Percentiles rank a stretch among this genome's conserved stretches.
Conservation (phyloP, 2,329 filamentous ascomycete species). For the Colletotrichum salicis region DNA sequence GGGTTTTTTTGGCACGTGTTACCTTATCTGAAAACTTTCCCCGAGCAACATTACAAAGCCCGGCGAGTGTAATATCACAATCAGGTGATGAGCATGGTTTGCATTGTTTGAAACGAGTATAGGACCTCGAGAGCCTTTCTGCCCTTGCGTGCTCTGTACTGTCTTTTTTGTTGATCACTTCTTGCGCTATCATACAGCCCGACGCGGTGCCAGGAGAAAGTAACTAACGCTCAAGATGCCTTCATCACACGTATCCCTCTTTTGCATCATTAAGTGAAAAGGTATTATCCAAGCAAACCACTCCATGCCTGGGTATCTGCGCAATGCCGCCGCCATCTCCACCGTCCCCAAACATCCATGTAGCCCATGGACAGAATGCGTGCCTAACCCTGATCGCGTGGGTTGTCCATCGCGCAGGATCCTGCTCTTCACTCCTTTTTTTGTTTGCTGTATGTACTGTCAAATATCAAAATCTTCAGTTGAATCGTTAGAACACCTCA, state of each 20-base stretch:
- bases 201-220: constrained; percentile 6
- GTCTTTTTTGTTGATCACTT: constrained; percentile 2
- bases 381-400: neutral
- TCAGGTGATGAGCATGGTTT: neutral
- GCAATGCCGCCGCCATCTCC: constrained; percentile 1
- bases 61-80: neutral
- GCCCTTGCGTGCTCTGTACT: constrained; percentile 6
- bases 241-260: constrained; percentile 20
- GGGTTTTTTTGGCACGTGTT: constrained; percentile 10
- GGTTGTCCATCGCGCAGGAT: constrained; percentile 11
- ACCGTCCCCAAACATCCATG: neutral
- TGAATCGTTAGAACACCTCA: neutral
- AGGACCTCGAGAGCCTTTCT: constrained; percentile 1
- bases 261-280: constrained; percentile 26
- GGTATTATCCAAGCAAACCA: constrained; percentile 32
- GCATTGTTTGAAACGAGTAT: neutral
- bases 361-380: neutral
- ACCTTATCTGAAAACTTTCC: neutral
- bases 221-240: constrained; percentile 31
- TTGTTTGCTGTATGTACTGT: constrained; percentile 27
- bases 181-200: constrained; percentile 31
- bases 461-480: constrained; percentile 12
- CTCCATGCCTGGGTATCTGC: constrained; percentile 35
- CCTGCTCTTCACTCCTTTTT: constrained; percentile 18
- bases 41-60: neutral